Conservation (phyloP, 1,139 yeast species). For the Sugiyamaella paludigena region DNA sequence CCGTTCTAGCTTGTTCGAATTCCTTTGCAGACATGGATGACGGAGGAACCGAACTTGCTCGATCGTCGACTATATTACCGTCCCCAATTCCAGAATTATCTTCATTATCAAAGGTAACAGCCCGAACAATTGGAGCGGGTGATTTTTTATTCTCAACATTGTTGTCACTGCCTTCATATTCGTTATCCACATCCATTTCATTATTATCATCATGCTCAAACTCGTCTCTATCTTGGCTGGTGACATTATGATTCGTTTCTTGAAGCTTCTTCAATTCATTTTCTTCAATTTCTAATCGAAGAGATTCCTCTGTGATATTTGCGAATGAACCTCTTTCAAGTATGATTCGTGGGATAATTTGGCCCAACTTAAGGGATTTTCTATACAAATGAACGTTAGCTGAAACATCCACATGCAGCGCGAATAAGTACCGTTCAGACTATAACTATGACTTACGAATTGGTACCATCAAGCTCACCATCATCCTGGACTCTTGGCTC, state of each 20-base stretch:
- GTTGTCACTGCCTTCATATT: background rate
- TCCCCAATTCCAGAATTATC: constrained; percentile 14
- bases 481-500: constrained; percentile 1
- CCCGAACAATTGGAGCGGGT: no score
- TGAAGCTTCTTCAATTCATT: constrained; percentile 5
- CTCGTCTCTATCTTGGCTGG: background rate
- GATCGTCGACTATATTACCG: constrained; percentile 28
- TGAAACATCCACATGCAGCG: background rate
- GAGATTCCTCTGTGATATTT: constrained; percentile 55
- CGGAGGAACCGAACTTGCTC: constrained; percentile 35
- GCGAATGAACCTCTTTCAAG: constrained; percentile 48
- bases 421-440: background rate
- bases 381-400: constrained; percentile 1
- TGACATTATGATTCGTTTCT: constrained; percentile 1
- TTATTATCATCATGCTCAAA: background rate
- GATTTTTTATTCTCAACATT: background rate
- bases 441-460: constrained; percentile 7
- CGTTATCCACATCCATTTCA: background rate
- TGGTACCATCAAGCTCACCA: background rate
- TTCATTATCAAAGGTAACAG: constrained; percentile 8
- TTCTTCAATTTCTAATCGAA: constrained; percentile 46
- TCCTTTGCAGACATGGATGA: constrained; percentile 23
- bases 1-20: constrained; percentile 55
- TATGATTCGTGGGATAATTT: constrained; percentile 30
- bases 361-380: background rate